phyloP scores from a whole-genome alignment of 129 eudicot genomes.

The Pittosporum tobira region DNA sequence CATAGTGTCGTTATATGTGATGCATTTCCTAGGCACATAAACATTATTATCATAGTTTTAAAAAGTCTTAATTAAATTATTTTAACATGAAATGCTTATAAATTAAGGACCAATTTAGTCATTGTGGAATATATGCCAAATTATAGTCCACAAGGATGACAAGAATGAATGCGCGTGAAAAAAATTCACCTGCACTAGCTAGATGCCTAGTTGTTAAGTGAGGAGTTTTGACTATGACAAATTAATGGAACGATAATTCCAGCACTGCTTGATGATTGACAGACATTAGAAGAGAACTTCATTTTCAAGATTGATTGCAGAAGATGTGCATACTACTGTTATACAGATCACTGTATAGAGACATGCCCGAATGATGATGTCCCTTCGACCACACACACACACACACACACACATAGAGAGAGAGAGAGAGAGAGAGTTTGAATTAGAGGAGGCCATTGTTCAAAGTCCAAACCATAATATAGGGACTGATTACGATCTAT shows the following conservation, averaged over 20 bases:
- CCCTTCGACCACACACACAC: too few relatives aligned
- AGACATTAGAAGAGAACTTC: conserved; percentile 34
- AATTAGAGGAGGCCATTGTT: conserved; percentile 34
- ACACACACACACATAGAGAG: too few relatives aligned
- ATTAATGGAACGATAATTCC: not conserved
- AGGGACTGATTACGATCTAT: conserved; percentile 4
- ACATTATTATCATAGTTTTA: not conserved
- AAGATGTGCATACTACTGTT: too few relatives aligned
- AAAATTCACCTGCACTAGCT: too few relatives aligned
- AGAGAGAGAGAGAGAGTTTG: too few relatives aligned
- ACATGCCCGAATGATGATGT: too few relatives aligned
- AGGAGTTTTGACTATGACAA: conserved; percentile 3
- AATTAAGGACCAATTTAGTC: conserved; percentile 2
- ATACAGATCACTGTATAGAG: too few relatives aligned
- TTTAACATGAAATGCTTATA: not conserved
- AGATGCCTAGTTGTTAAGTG: conserved; percentile 11
- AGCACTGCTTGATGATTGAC: conserved; percentile 15
- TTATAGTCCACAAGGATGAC: not conserved
- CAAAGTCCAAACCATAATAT: conserved; percentile 35
- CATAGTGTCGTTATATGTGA: conserved; percentile 10
- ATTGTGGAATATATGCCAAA: not conserved
- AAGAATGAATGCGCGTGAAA: conserved; percentile 1
- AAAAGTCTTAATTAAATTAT: not conserved
- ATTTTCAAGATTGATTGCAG: not conserved
- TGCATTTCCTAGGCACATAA: not conserved